phyloP scores from a whole-genome alignment of 495 filamentous ascomycete species.

The Tuber magnatum region DNA sequence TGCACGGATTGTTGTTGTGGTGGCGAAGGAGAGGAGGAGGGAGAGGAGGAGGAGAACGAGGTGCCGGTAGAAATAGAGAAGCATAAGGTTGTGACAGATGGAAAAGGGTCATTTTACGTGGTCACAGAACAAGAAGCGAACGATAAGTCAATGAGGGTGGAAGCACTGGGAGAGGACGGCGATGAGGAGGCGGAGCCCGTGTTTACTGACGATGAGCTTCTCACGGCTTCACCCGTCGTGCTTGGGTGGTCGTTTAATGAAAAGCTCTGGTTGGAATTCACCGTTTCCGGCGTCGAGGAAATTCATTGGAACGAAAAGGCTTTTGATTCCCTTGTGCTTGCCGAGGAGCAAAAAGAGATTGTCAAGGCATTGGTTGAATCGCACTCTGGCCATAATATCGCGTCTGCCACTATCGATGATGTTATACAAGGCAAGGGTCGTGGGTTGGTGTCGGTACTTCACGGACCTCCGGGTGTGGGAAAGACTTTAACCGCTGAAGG shows the following conservation, averaged over 20 bases:
- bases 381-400: conserved; percentile 62
- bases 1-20: conserved; percentile 48
- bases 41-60: conserved; percentile 23
- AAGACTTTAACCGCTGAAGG: conserved; percentile 70
- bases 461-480: conserved; percentile 64
- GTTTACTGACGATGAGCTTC: conserved; percentile 78
- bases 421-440: conserved; percentile 73
- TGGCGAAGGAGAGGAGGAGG: conserved; percentile 43
- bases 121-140: conserved; percentile 21
- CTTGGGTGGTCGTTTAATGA: conserved; percentile 89
- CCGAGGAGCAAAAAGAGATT: conserved; percentile 67
- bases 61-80: conserved; percentile 19
- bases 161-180: conserved; percentile 42
- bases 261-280: conserved; percentile 88
- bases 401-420: conserved; percentile 74
- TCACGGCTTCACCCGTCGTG: conserved; percentile 83
- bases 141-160: conserved; percentile 30
- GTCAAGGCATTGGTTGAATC: conserved; percentile 73
- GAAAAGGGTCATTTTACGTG: conserved; percentile 19
- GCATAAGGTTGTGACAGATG: conserved; percentile 19
- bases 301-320: conserved; percentile 78
- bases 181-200: conserved; percentile 53
- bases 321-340: conserved; percentile 69
- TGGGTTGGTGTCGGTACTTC: conserved; percentile 64
- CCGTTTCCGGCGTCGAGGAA: conserved; percentile 71